Evolutionary conservation across 2,329 filamentous ascomycete genomes (phyloP).

Genomic region (Colletotrichum musicola): DNA sequence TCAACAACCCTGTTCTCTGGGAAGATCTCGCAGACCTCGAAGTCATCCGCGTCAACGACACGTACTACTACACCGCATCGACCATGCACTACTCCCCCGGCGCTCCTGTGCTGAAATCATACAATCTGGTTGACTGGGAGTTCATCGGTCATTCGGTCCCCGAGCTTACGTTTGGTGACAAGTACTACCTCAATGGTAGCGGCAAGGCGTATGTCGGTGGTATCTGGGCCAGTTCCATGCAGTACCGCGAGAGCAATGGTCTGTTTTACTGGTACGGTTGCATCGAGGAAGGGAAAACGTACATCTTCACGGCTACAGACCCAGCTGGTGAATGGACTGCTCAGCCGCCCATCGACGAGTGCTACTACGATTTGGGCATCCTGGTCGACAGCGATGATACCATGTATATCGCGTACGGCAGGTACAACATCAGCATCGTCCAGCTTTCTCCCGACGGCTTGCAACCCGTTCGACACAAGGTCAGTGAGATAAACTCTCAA

Average conservation of each 20-base stretch:
- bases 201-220: conserved; percentile 62
- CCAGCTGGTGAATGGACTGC: conserved; percentile 31
- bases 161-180: conserved; percentile 53
- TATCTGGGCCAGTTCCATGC: conserved; percentile 65
- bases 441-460: conserved; percentile 33
- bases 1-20: conserved; percentile 63
- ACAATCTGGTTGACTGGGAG: conserved; percentile 62
- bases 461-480: conserved; percentile 17
- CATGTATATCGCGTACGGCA: conserved; percentile 59
- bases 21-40: conserved; percentile 65
- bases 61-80: conserved; percentile 63
- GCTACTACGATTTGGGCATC: conserved; percentile 32
- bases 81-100: conserved; percentile 64
- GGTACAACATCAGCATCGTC: conserved; percentile 35
- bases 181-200: conserved; percentile 58
- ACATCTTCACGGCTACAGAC: conserved; percentile 38
- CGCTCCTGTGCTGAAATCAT: conserved; percentile 62
- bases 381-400: conserved; percentile 55
- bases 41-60: conserved; percentile 52
- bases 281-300: conserved; percentile 38
- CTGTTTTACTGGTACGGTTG: conserved; percentile 41
- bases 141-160: conserved; percentile 52
- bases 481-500: not conserved
- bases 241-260: conserved; percentile 39
- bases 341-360: conserved; percentile 37